Conservation (phyloP, 2,329 filamentous ascomycete species). For the Teratosphaeria gauchensis region DNA sequence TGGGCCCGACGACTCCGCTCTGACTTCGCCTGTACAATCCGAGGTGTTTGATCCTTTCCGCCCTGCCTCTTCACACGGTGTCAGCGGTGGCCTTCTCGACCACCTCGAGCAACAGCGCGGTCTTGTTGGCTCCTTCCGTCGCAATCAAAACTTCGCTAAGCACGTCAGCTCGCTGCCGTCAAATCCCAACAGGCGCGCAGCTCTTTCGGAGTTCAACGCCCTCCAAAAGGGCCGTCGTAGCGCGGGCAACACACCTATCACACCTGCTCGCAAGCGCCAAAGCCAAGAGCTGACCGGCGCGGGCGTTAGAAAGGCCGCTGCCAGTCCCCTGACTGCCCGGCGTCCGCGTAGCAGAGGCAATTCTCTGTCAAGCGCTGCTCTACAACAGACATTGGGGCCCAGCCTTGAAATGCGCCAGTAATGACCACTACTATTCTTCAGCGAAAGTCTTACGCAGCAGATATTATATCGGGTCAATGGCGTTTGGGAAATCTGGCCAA, state of each 20-base stretch:
- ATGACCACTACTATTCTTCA: background rate
- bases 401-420: constrained; percentile 3
- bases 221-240: constrained; percentile 56
- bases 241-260: constrained; percentile 58
- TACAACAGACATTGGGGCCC: constrained; percentile 7
- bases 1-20: constrained; percentile 43
- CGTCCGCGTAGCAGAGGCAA: constrained; percentile 12
- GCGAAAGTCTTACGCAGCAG: background rate
- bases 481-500: background rate
- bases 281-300: constrained; percentile 19
- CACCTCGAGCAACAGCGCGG: constrained; percentile 54
- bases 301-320: constrained; percentile 19
- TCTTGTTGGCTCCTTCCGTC: constrained; percentile 69
- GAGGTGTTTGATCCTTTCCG: constrained; percentile 13
- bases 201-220: constrained; percentile 51
- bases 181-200: constrained; percentile 53
- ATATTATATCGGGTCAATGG: background rate
- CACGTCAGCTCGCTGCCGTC: constrained; percentile 46
- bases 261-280: constrained; percentile 44
- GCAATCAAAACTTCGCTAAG: constrained; percentile 43
- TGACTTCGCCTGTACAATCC: constrained; percentile 14
- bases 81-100: constrained; percentile 38
- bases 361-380: constrained; percentile 3
- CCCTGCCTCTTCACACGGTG: constrained; percentile 5
- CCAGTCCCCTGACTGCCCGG: constrained; percentile 11